Percentiles rank a stretch among this genome's conserved stretches.
These are phyloP conservation scores for Candida alai DNA, from an alignment of 805 yeast genomes.

Conservation along the genomic window DNA sequence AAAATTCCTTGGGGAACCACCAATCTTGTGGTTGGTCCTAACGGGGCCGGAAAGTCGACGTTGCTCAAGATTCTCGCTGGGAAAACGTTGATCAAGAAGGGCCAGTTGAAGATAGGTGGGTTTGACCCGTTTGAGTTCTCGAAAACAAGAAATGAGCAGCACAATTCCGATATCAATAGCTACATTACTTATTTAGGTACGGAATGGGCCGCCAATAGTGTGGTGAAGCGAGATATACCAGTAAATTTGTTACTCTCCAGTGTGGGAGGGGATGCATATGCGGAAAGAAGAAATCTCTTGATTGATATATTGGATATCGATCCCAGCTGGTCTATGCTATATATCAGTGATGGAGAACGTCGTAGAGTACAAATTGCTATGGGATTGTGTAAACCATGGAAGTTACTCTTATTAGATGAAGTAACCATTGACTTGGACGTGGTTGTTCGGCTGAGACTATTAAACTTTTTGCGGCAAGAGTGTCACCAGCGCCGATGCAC, in stretches of 20 bases:
- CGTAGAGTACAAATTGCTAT: conserved; percentile 89
- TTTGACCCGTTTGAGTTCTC: conserved; percentile 75
- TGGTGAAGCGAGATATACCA: conserved; percentile 87
- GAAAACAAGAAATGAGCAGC: conserved; percentile 43
- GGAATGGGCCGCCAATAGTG: conserved; percentile 93
- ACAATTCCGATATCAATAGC: conserved; percentile 42
- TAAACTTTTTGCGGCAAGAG: conserved; percentile 70
- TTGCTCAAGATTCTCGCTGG: conserved; percentile 83
- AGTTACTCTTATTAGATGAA: conserved; percentile 81
- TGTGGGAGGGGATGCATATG: conserved; percentile 64
- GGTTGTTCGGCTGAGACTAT: conserved; percentile 71
- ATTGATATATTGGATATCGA: conserved; percentile 81
- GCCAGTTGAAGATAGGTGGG: conserved; percentile 71
- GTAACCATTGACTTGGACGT: conserved; percentile 97
- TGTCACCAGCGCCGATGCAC: conserved; percentile 66
- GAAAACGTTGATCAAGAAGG: conserved; percentile 76
- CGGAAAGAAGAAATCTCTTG: conserved; percentile 73
- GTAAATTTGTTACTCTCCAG: conserved; percentile 74
- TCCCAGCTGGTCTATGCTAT: conserved; percentile 87
- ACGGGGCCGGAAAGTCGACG: conserved; percentile 97
- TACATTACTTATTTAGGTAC: conserved; percentile 85
- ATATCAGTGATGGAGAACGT: conserved; percentile 91
- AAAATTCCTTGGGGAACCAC: conserved; percentile 68
- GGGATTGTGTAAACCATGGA: conserved; percentile 94
- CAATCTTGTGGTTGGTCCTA: conserved; percentile 82